Conservation (phyloP, 306 rosid genomes). For the Aeschynomene evenia region DNA sequence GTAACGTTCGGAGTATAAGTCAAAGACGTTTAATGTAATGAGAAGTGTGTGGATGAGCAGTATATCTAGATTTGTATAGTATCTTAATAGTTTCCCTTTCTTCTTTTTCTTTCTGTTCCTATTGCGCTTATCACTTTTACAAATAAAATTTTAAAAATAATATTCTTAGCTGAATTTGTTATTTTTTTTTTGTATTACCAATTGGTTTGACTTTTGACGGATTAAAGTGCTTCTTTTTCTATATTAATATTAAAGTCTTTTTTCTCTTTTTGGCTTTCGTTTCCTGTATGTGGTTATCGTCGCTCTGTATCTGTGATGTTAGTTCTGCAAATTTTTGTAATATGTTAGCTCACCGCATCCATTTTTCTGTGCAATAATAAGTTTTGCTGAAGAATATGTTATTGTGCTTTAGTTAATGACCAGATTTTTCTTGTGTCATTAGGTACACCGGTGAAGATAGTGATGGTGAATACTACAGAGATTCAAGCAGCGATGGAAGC, state of each 20-base stretch:
- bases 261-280: neutral
- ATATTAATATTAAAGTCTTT: neutral
- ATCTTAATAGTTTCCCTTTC: neutral
- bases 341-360: neutral
- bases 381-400: neutral
- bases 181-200: neutral
- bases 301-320: neutral
- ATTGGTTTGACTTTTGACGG: slow-evolving; percentile 7
- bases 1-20: neutral
- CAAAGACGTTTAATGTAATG: neutral
- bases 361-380: neutral
- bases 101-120: neutral
- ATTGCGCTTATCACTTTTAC: neutral
- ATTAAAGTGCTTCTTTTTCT: neutral
- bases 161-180: neutral
- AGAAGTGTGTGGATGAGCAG: neutral
- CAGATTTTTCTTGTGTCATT: slow-evolving; percentile 26
- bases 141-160: neutral
- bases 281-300: neutral
- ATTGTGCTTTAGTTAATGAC: slow-evolving; percentile 8
- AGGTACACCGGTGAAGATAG: slow-evolving; percentile 64
- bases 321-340: neutral
- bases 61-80: neutral
- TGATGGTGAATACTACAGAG: slow-evolving; percentile 59
- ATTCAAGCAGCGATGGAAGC: slow-evolving; percentile 86